Evolutionary conservation across 371 early-diverging fungal genomes (phyloP), one percentile per base, ranked within the genome.

Genomic region (Amoeboradix gromovi): DNA sequence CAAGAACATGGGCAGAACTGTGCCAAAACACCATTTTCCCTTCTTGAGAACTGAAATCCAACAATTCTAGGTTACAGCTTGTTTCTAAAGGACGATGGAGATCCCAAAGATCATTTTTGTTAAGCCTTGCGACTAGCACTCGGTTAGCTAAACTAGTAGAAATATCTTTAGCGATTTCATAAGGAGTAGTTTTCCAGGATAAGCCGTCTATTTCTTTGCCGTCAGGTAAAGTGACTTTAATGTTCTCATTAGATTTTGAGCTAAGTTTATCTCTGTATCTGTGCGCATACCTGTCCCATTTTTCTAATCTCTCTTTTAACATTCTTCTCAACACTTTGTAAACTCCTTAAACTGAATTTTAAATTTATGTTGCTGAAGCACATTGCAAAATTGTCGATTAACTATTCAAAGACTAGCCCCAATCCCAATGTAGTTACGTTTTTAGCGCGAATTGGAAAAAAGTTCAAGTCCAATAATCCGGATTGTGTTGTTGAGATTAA

Each of bases 1-100:
- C 99, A 68, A 99, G 80, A 75, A 98, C 86, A 79, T 98, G 99
- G 0, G 99, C 98, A 74, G 92, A 91, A n/a, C 95, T 94, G 77
- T 98, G 99, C 98, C 98, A 98, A 78, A 94, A 99, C 17, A 98
- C 98, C 75, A 82, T 81, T 78, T 89, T 87, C 29, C 80, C 85
- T 71, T 95, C 96, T 29, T 86, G 84, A 68, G 87, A 77, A 66
- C 95, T 95, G 83, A 99, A 99, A 72, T 91, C 94, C 30, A 97
- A 78, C 48, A 99, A 82, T 77, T 95, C 89, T 69, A 99, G 78
- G 69, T 72, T 75, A 78, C 88, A 87, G 67, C 85, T 85, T 31
- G 74, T 73, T 75, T 91, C 90, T 27, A 99, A 72, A 66, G 91
- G 92, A 68, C 96, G 83, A 71, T 80, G 76, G 70, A 95, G 81